Evolutionary conservation across 441 rosid species (phyloP).

Genomic region (Hypseocharis bilobata): DNA sequence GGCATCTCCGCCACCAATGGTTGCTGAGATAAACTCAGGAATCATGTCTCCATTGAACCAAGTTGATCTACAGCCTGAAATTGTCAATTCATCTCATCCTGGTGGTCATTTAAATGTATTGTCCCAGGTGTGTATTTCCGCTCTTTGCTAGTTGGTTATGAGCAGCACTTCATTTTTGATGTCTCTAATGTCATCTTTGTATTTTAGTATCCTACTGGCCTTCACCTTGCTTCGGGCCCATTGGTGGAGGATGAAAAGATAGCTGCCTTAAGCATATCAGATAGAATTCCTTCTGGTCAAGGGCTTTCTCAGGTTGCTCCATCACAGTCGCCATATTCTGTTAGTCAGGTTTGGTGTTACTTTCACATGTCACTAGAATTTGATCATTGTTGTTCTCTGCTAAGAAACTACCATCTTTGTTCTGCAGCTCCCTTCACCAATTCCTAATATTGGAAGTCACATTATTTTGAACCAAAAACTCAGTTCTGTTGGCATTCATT

Average conservation of each 20-base stretch:
- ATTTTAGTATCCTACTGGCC: constrained; percentile 59
- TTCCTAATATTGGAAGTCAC: constrained; percentile 75
- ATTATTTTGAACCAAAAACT: constrained; percentile 80
- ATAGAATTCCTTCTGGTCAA: constrained; percentile 75
- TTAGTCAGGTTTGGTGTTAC: constrained; percentile 45
- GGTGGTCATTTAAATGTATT: constrained; percentile 51
- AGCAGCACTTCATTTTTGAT: neutral
- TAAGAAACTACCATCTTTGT: constrained; percentile 19
- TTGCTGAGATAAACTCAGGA: constrained; percentile 67
- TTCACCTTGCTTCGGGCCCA: constrained; percentile 54
- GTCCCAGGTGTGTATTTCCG: constrained; percentile 54
- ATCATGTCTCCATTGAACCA: constrained; percentile 54
- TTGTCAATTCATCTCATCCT: constrained; percentile 64
- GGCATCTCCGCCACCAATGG: constrained; percentile 58
- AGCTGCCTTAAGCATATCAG: constrained; percentile 60
- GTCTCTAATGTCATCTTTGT: constrained; percentile 2
- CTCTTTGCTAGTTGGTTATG: constrained; percentile 4
- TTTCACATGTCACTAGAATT: neutral
- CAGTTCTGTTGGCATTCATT: constrained; percentile 54
- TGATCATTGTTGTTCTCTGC: constrained; percentile 11
- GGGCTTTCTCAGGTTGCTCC: constrained; percentile 73
- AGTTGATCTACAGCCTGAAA: constrained; percentile 73
- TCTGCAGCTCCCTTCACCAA: constrained; percentile 64
- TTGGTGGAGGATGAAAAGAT: constrained; percentile 85
- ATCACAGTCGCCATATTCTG: constrained; percentile 61